Percentiles rank a stretch among this genome's conserved stretches.
These are phyloP conservation scores for Tetrapisispora namnaoensis DNA, from an alignment of 805 yeast genomes.

Conservation along the genomic window DNA sequence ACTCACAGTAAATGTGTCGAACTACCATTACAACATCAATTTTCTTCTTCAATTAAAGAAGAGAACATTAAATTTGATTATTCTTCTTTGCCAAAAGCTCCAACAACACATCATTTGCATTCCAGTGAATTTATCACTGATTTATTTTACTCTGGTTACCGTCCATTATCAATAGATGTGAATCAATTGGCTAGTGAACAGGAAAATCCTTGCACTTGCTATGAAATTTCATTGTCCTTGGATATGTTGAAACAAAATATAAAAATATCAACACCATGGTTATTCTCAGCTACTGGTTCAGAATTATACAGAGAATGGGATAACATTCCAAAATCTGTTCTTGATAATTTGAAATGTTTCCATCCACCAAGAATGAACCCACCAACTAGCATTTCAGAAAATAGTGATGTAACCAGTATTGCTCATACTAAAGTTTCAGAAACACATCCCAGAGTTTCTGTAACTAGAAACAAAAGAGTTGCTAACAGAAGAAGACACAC, in stretches of 20 bases:
- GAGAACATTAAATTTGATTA: slow-evolving; percentile 7
- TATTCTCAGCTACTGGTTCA: slow-evolving; percentile 29
- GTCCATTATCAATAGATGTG: slow-evolving; percentile 20
- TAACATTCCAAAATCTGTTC: slow-evolving; percentile 24
- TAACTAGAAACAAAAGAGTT: neutral
- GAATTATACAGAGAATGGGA: slow-evolving; percentile 29
- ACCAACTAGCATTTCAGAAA: neutral
- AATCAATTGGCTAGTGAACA: neutral
- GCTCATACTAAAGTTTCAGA: neutral
- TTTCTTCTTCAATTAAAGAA: no score
- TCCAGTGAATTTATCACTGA: slow-evolving; percentile 17
- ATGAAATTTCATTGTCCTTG: slow-evolving; percentile 22
- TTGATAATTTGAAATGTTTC: slow-evolving; percentile 26
- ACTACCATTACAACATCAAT: neutral
- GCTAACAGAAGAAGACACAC: neutral
- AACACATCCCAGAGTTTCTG: neutral
- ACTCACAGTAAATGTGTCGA: neutral
- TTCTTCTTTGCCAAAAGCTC: slow-evolving; percentile 25
- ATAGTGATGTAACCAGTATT: neutral
- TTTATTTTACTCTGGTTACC: slow-evolving; percentile 25
- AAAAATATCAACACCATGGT: slow-evolving; percentile 27
- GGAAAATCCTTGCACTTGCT: slow-evolving; percentile 10
- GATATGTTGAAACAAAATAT: slow-evolving; percentile 12
- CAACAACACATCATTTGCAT: slow-evolving; percentile 19
- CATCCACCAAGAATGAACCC: slow-evolving; percentile 25